These are phyloP conservation scores for Thermochaetoides dissita DNA, from an alignment of 2,329 filamentous ascomycete genomes.

Conservation along the genomic window DNA sequence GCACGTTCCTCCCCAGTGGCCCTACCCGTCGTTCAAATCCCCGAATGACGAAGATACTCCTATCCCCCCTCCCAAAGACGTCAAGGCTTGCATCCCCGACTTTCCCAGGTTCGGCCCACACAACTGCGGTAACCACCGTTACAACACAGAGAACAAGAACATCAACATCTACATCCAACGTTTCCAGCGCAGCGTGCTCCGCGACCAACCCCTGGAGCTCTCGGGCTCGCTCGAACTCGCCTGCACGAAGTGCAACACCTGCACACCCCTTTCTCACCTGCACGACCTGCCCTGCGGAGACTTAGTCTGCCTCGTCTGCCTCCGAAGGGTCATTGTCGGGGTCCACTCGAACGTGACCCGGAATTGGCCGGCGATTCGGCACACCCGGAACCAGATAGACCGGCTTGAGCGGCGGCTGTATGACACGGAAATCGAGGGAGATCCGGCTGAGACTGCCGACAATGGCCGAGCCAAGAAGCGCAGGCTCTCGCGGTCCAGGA, in stretches of 20 bases:
- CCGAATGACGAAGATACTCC: too few species aligned
- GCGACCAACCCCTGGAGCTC: too few species aligned
- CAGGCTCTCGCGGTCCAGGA: too few species aligned
- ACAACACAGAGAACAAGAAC: neutral
- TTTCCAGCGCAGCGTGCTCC: neutral
- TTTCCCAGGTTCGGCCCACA: neutral
- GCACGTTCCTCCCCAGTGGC: too few species aligned
- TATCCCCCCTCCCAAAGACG: too few species aligned
- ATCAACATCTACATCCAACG: neutral
- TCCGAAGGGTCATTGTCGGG: neutral
- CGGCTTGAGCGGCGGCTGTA: too few species aligned
- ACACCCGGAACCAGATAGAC: neutral
- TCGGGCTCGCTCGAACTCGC: neutral
- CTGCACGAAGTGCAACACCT: constrained; percentile 4
- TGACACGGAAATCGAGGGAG: too few species aligned
- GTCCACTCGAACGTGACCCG: neutral
- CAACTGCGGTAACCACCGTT: constrained; percentile 4
- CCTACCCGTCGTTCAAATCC: too few species aligned
- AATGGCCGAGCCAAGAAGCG: too few species aligned
- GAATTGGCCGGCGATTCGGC: neutral
- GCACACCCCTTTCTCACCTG: neutral
- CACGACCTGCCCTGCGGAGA: constrained; percentile 10
- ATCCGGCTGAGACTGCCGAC: too few species aligned
- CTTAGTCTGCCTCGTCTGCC: constrained; percentile 5
- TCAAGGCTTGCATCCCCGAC: neutral